These are phyloP conservation scores for Azolla pinnata DNA, from an alignment of 75 land plant species.

Conservation along the genomic window DNA sequence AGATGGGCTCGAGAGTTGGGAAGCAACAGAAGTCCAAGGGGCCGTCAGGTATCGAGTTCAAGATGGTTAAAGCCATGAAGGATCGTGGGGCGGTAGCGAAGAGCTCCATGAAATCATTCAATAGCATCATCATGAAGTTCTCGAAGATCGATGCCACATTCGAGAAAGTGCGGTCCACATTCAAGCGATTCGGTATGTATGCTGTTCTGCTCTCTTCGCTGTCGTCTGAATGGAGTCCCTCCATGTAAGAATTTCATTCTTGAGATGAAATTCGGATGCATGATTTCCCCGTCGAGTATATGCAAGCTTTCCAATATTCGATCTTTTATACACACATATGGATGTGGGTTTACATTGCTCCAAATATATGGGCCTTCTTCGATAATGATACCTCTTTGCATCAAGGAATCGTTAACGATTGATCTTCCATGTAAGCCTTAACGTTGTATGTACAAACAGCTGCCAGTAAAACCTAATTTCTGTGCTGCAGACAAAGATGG, in stretches of 20 bases:
- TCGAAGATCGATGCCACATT: conserved; percentile 92
- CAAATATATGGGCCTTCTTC: too few relatives aligned
- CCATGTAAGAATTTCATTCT: too few relatives aligned
- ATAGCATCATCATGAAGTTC: conserved; percentile 80
- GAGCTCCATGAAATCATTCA: conserved; percentile 61
- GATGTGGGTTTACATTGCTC: too few relatives aligned
- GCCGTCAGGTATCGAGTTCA: conserved; percentile 41
- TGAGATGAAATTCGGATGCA: too few relatives aligned
- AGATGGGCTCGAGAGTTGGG: conserved; percentile 2
- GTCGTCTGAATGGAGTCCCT: too few relatives aligned
- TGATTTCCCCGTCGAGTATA: too few relatives aligned
- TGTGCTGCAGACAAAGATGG: conserved; percentile 48
- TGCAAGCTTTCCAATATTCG: too few relatives aligned
- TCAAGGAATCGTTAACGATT: too few relatives aligned
- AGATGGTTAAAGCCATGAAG: conserved; percentile 76
- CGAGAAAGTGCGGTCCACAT: conserved; percentile 57
- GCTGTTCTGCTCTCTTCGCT: too few relatives aligned
- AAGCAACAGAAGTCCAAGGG: conserved; percentile 4
- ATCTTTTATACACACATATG: too few relatives aligned
- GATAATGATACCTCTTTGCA: too few relatives aligned
- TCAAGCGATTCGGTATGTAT: conserved; percentile 76
- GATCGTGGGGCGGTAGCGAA: conserved; percentile 43
- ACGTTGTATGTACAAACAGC: not conserved
- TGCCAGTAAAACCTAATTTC: not conserved
- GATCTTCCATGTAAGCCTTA: not conserved